Percentiles rank a stretch among this genome's conserved stretches.
Conservation (phyloP, 208 protist genomes). For the Acanthamoeba culbertsoni region DNA sequence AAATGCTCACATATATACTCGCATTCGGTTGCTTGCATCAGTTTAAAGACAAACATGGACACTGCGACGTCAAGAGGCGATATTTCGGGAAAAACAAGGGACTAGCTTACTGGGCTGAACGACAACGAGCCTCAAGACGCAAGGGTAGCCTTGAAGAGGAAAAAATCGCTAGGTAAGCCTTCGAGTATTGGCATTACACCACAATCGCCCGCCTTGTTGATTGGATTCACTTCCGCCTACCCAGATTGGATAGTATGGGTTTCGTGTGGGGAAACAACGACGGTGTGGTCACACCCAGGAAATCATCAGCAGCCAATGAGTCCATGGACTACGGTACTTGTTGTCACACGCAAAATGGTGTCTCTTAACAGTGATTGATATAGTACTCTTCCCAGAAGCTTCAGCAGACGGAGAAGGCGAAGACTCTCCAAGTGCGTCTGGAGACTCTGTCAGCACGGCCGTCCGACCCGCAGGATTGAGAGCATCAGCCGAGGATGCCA, state of each 20-base stretch:
- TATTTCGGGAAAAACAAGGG: constrained; percentile 31
- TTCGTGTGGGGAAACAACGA: constrained; percentile 10
- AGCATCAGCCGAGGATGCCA: not conserved
- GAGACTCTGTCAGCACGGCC: not conserved
- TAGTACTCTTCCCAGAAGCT: not conserved
- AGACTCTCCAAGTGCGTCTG: not conserved
- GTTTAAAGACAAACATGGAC: constrained; percentile 14
- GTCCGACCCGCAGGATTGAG: not conserved
- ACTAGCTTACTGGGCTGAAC: not conserved
- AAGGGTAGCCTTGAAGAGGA: not conserved
- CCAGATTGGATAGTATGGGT: not conserved
- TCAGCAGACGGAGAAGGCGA: not conserved
- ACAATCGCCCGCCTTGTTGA: not conserved
- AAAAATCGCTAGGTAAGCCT: not conserved
- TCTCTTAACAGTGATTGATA: not conserved
- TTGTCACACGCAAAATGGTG: not conserved
- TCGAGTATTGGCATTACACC: too few species aligned
- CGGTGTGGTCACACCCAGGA: not conserved
- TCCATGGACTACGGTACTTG: not conserved
- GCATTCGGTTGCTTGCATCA: not conserved
- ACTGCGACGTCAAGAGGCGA: constrained; percentile 7
- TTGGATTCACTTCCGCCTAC: too few species aligned
- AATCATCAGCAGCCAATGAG: not conserved
- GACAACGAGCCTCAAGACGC: not conserved
- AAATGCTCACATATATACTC: too few species aligned